Conservation (phyloP, 345 rosid species). For the Linum tenue region DNA sequence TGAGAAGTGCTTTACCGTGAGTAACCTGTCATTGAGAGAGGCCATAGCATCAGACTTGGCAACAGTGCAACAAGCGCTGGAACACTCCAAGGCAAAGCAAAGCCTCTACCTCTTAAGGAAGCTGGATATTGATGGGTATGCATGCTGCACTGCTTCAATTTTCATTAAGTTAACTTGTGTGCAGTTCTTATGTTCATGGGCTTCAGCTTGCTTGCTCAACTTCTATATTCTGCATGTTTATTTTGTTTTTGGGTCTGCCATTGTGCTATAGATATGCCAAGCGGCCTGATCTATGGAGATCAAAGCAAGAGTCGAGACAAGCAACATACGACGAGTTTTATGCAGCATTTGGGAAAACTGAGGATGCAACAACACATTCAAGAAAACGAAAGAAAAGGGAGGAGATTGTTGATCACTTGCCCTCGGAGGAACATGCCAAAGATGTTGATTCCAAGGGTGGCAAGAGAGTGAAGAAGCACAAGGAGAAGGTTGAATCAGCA, state of each 20-base stretch:
- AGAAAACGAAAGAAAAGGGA: neutral
- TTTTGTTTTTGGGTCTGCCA: conserved; percentile 5
- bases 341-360: conserved; percentile 44
- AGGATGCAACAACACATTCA: neutral
- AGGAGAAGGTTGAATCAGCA: neutral
- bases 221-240: neutral
- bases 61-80: conserved; percentile 45
- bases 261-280: conserved; percentile 42
- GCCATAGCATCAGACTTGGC: conserved; percentile 62
- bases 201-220: neutral
- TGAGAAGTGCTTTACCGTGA: conserved; percentile 66
- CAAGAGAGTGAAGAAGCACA: neutral
- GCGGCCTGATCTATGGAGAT: conserved; percentile 71
- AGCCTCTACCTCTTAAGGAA: conserved; percentile 74
- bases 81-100: conserved; percentile 53
- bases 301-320: conserved; percentile 69
- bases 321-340: conserved; percentile 55
- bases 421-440: neutral
- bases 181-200: neutral
- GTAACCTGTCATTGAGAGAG: conserved; percentile 63
- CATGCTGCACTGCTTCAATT: neutral
- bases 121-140: conserved; percentile 75
- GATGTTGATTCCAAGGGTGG: neutral
- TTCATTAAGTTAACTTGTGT: neutral
- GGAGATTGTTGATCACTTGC: neutral